Evolutionary conservation across 1,284 basidiomycete species (phyloP), one percentile per base, ranked within the genome.

Genomic region (Salmacisia buchloeana): DNA sequence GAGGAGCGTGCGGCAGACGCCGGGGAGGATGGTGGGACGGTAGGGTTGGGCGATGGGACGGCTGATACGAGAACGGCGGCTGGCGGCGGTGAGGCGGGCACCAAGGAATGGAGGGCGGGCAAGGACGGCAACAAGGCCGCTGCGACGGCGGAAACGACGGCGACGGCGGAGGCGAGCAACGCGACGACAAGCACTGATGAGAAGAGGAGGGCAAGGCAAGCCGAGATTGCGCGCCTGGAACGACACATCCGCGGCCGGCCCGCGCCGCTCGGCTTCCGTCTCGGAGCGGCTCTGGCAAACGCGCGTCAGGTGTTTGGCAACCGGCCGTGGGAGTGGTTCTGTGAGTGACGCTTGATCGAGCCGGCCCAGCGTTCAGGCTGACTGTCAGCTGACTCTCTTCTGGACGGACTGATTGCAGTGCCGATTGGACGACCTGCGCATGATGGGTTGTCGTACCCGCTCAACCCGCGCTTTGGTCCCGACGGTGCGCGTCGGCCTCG

Each of bases 301-400:
- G 92, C 89, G 89, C 84, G 85, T 70, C 84, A 85, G 60, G 86
- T 88, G 29, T 91, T 93, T 89, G 91, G 91, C 5, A 75, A 74
- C 43, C 83, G 81, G 63, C 78, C 80, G 62, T 83, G 83, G 78
- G 85, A 85, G 29, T 92, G 90, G 90, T 83, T 91, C 67, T 54
- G 49, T 54, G 49, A 54, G 49, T 54, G 4, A 10, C 31, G 3
- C 12, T 23, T 15, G 21, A 43, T 35, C 2, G 31, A 27, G 36
- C 36, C 41, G 3, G 7, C 7, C 25, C 18, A 39, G 63, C 4
- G 33, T 41, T 29, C 7, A 34, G 12, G 13, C 12, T 2, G 29
- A 3, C n/a, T 18, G 79, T 35, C 18, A 45, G n/a, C 52, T 25
- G 58, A 9, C 36, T 25, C 29, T 43, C 59, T 41, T 49, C 58